Percentiles rank a stretch among this genome's conserved stretches.
Evolutionary conservation across 495 filamentous ascomycete species (phyloP).

Genomic region (Aspergillus affinis): DNA sequence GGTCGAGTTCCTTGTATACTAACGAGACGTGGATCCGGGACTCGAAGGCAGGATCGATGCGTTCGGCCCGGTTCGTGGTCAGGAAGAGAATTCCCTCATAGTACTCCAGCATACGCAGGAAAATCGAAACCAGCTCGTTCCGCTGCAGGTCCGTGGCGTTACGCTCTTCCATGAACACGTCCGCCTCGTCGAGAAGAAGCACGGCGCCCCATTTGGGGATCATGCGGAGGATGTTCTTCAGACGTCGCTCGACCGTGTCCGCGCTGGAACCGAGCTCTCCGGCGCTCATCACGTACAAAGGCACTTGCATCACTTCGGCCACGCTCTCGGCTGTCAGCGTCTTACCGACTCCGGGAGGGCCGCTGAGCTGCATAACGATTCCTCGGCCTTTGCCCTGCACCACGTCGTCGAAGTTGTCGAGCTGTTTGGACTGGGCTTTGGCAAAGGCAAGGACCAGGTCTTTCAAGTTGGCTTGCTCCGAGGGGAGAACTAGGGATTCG

Average conservation of each 20-base stretch:
- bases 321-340: slow-evolving; percentile 43
- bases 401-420: slow-evolving; percentile 30
- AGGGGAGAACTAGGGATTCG: slow-evolving; percentile 51
- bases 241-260: slow-evolving; percentile 46
- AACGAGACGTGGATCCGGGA: slow-evolving; percentile 52
- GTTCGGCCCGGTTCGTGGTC: slow-evolving; percentile 52
- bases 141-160: slow-evolving; percentile 32
- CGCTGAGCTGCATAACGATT: slow-evolving; percentile 41
- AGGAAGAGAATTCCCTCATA: slow-evolving; percentile 62
- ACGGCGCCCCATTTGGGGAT: slow-evolving; percentile 47
- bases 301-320: slow-evolving; percentile 30
- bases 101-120: slow-evolving; percentile 54
- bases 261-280: slow-evolving; percentile 55
- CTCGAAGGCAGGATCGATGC: slow-evolving; percentile 52
- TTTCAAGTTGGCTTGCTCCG: slow-evolving; percentile 27
- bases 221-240: slow-evolving; percentile 52
- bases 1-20: slow-evolving; percentile 44
- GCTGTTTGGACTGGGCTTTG: slow-evolving; percentile 28
- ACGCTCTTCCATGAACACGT: slow-evolving; percentile 46
- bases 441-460: slow-evolving; percentile 32
- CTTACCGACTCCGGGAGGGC: slow-evolving; percentile 44
- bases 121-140: slow-evolving; percentile 50
- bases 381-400: slow-evolving; percentile 35
- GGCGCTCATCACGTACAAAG: slow-evolving; percentile 46
- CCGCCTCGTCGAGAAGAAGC: slow-evolving; percentile 48